Percentiles rank a stretch among this genome's conserved stretches.
These are phyloP conservation scores for Mollisiaceae sp. DNA, from an alignment of 2,329 filamentous ascomycete genomes.

Conservation along the genomic window DNA sequence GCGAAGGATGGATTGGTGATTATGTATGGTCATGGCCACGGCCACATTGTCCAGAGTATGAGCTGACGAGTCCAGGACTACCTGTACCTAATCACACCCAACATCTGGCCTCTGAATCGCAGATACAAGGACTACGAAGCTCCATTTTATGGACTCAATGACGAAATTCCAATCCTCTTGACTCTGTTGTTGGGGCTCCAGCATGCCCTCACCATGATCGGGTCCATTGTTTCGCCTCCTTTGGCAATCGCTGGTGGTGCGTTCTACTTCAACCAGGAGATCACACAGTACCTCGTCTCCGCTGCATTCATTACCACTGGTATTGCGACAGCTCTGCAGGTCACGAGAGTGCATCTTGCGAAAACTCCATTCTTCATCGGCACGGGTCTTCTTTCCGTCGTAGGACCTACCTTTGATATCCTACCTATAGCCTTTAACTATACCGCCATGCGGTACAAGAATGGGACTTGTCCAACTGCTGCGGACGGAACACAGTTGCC, in stretches of 20 bases:
- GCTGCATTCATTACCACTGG: conserved; percentile 72
- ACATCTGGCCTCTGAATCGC: conserved; percentile 66
- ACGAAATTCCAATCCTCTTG: conserved; percentile 69
- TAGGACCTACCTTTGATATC: conserved; percentile 71
- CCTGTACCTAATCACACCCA: conserved; percentile 46
- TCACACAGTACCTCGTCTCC: conserved; percentile 70
- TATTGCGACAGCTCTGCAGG: conserved; percentile 68
- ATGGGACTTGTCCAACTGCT: conserved; percentile 64
- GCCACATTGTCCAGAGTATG: background rate
- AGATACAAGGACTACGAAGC: conserved; percentile 53
- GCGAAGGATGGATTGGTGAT: conserved; percentile 47
- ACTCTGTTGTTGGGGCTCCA: conserved; percentile 71
- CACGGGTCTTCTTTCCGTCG: conserved; percentile 70
- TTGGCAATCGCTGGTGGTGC: conserved; percentile 64
- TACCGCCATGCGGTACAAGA: conserved; percentile 66
- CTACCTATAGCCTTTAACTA: conserved; percentile 68
- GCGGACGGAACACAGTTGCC: conserved; percentile 61
- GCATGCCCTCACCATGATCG: conserved; percentile 71
- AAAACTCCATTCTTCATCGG: conserved; percentile 67
- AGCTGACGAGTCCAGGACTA: conserved; percentile 42
- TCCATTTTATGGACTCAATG: conserved; percentile 73
- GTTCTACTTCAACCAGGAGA: conserved; percentile 59
- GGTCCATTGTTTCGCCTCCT: conserved; percentile 60
- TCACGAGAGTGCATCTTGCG: conserved; percentile 67
- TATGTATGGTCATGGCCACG: conserved; percentile 40